phyloP scores from a whole-genome alignment of 345 rosid genomes.

The Camelina hispida region DNA sequence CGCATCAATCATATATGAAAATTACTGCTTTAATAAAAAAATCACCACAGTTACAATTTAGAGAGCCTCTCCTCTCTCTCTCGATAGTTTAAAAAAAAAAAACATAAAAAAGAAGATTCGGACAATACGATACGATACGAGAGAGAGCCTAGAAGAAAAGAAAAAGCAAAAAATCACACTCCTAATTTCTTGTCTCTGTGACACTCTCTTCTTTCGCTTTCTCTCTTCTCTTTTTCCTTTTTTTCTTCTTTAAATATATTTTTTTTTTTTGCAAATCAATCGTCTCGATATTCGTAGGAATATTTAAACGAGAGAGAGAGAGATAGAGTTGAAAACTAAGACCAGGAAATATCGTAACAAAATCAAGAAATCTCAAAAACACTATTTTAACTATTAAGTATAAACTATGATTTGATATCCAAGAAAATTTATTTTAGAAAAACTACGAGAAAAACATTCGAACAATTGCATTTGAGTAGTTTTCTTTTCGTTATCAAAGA shows the following conservation, averaged over 20 bases:
- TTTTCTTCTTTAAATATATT: background rate
- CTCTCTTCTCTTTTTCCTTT: slow-evolving; percentile 21
- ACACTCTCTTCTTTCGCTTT: slow-evolving; percentile 60
- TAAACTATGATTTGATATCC: background rate
- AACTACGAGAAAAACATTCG: background rate
- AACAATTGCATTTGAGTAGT: background rate
- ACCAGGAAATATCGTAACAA: background rate
- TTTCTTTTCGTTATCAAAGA: slow-evolving; percentile 30
- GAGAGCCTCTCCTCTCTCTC: background rate
- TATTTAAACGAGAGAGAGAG: background rate
- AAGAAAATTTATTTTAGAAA: background rate
- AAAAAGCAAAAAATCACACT: slow-evolving; percentile 25
- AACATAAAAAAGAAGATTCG: slow-evolving; percentile 21
- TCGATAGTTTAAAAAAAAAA: background rate
- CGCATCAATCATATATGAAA: slow-evolving; percentile 37
- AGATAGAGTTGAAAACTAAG: background rate
- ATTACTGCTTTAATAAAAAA: background rate
- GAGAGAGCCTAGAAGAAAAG: background rate
- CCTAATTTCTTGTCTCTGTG: slow-evolving; percentile 51
- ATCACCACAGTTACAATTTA: background rate
- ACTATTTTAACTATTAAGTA: background rate
- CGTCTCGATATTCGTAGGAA: slow-evolving; percentile 21
- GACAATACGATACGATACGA: background rate
- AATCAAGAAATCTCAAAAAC: background rate
- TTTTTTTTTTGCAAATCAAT: slow-evolving; percentile 6